Conservation (phyloP, 2,329 filamentous ascomycete species). For the Fusarium goolgardi region DNA sequence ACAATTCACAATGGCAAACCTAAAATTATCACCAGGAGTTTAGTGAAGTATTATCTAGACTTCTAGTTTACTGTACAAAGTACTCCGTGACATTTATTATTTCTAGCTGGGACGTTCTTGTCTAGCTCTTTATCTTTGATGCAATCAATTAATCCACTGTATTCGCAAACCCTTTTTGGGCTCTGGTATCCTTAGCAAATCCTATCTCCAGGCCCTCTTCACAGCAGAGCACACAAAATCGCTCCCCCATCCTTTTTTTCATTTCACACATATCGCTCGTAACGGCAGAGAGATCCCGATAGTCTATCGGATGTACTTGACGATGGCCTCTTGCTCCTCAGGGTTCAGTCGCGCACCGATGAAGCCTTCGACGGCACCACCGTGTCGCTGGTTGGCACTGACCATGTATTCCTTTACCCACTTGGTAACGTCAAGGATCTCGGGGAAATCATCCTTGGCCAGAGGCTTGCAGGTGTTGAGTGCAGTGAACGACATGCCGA, state of each 20-base stretch:
- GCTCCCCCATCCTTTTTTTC: background rate
- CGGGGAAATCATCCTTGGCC: conserved; percentile 83
- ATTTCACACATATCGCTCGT: conserved; percentile 13
- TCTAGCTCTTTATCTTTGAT: conserved; percentile 7
- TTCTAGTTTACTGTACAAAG: background rate
- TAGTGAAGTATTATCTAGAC: background rate
- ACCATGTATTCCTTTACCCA: conserved; percentile 87
- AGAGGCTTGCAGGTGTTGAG: conserved; percentile 88
- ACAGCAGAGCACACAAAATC: background rate
- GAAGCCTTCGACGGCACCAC: conserved; percentile 76
- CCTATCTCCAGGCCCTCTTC: background rate
- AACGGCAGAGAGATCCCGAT: background rate
- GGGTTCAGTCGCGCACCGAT: conserved; percentile 76
- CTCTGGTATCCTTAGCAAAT: conserved; percentile 37
- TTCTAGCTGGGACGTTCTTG: conserved; percentile 1
- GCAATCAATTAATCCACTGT: conserved; percentile 20
- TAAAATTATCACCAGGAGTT: background rate
- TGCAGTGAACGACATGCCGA: conserved; percentile 93
- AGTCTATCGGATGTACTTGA: conserved; percentile 60
- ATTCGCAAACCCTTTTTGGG: conserved; percentile 16
- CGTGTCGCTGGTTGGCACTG: conserved; percentile 78
- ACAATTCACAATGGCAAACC: background rate
- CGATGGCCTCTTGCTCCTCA: conserved; percentile 67
- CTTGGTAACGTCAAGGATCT: conserved; percentile 81
- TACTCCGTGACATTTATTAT: conserved; percentile 15